Base-by-base conservation (phyloP, 192 early-diverging fungal species). In the Backusella sp. region DNA sequence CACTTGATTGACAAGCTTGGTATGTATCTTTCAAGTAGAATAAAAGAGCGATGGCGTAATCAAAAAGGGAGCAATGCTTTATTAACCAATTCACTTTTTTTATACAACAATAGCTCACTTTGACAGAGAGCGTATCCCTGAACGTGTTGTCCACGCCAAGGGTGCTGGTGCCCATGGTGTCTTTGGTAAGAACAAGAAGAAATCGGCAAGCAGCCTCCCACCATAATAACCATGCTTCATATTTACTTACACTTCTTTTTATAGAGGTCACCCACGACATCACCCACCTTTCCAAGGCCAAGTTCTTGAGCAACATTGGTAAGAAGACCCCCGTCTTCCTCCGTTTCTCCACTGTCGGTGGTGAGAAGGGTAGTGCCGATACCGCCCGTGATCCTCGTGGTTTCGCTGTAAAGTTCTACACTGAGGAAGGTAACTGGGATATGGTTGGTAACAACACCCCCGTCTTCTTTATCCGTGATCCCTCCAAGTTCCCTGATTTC, bases 371-470 rank as follows among this genome's bases (percentile, higher is more conserved):
- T 37, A 86, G 86, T 37, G 90, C 91, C 26, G 93, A 96, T 76
- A 91, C 93, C 35, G 89, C 88, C 37, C 88, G 92, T 66, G 94
- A 96, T 74, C 92, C 92, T 23, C 91, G 94, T 72, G 94, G 93
- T 7, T 94, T 96, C 52, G 88, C 93, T 23, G 79, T 93, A 81
- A 94, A 94, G 87, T 93, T 94, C 85, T 95, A 94, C 84, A 95
- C 94, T 30, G 93, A 94, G 78, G 94, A 95, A 79, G 81, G 81
- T 76, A 95, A 91, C 85, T 95, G 90, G 91, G 92, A 95, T 79
- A 90, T 94, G 88, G 94, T 95, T 32, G 92, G 92, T 75, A 93
- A 94, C 87, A 94, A 94, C 88, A 94, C 88, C 41, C 94, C 94
- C 14, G 87, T 93, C 69, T 95, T 95, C 85, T 94, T 93, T 79